Percentiles rank a stretch among this genome's conserved stretches.
Conservation (phyloP, 2,329 filamentous ascomycete species). For the Pestalotiopsis sp. region DNA sequence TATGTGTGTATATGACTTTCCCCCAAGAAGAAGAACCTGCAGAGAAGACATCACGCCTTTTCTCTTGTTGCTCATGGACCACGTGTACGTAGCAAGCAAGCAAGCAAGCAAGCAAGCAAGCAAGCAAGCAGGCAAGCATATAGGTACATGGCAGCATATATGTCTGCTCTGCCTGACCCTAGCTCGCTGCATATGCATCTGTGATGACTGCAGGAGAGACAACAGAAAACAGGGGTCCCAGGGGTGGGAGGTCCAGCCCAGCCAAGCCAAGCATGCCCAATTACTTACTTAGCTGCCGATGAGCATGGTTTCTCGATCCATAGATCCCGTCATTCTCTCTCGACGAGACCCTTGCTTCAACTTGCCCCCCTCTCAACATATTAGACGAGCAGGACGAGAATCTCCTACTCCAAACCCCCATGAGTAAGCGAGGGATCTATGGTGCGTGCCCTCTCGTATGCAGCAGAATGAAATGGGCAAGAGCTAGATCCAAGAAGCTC, state of each 20-base stretch:
- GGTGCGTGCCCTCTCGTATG: too few species aligned
- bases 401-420: too few species aligned
- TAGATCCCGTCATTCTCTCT: too few species aligned
- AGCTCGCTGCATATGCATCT: background rate
- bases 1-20: background rate
- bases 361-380: too few species aligned
- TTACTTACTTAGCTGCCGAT: too few species aligned
- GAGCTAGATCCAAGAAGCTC: too few species aligned
- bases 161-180: background rate
- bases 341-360: too few species aligned
- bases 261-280: too few species aligned
- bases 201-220: background rate
- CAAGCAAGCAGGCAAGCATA: background rate
- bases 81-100: background rate
- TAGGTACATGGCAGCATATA: background rate
- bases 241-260: background rate
- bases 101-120: background rate
- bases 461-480: too few species aligned
- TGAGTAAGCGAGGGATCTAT: too few species aligned
- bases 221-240: background rate
- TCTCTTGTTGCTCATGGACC: background rate
- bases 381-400: too few species aligned
- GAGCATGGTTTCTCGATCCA: too few species aligned
- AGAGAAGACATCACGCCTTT: background rate
- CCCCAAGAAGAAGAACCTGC: background rate